Base-by-base conservation (phyloP, 2,329 filamentous ascomycete species). In the Colletotrichum noveboracense region DNA sequence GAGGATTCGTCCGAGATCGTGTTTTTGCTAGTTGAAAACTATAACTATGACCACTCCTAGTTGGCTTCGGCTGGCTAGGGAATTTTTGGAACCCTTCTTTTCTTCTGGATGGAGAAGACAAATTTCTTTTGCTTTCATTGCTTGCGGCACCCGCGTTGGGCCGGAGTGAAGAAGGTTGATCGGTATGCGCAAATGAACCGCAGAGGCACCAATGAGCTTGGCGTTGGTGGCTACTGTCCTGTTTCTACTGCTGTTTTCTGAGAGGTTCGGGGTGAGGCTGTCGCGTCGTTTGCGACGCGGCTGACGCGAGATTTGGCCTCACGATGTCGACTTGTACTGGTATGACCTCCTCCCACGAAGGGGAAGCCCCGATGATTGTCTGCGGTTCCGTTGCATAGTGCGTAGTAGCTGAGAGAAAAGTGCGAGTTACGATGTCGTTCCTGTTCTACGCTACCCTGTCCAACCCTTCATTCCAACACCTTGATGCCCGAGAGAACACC, bases 21-120 rank as follows among this genome's bases (percentile, higher is more conserved):
- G 90, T 95, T 95, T 94, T 95, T 95, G 94, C 94, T 95, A 94
- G 93, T 94, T 95, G 93, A 94, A 94, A 94, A 94, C 93, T 94
- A 94, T 89, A 89, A 88, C 89, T 69, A 91, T 94, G 93, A 95
- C 93, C 89, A 89, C 94, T 96, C 89, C 88, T 89, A 87, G 81
- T 90, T 91, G 91, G 93, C 90, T 91, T 89, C 88, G 88, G 90
- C 89, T 90, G 90, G 91, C 87, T 88, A 90, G 89, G 93, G 94
- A 95, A 95, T 95, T 93, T 95, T 95, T 95, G 93, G 87, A 90
- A 89, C 81, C 82, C 38, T 66, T 70, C 81, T 81, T 79, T 79
- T 75, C 81, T 80, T 85, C 80, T 80, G 78, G 77, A 83, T 80
- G 84, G 79, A 81, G 64, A 62, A 43, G n/a, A n/a, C 58, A n/a